Evolutionary conservation across 2,329 filamentous ascomycete genomes (phyloP), one percentile per base, ranked within the genome.

Genomic region (Colletotrichum sp.): DNA sequence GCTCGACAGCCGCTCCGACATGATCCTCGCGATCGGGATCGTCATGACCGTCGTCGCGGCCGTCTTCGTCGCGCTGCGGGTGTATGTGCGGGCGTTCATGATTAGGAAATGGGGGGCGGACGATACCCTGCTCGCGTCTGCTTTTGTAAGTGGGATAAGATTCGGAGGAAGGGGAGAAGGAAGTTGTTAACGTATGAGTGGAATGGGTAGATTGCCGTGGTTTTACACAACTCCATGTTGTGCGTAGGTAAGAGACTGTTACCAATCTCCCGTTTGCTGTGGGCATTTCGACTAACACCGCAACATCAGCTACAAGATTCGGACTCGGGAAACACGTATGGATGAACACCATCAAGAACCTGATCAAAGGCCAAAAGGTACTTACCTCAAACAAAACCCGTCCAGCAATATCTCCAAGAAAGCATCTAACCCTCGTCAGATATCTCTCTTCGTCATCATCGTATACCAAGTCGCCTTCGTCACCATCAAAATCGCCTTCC

Each of bases 401-500:
- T 1, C 6, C 13, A 9, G 4, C 12, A 32, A 26, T 8, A n/a
- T n/a, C 59, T 24, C 10, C n/a, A 21, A 52, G n/a, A 52, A 21
- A 52, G n/a, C 8, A 44, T 18, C 13, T 8, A 8, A 32, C 81
- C 81, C 9, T 2, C 4, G 7, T 24, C 15, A 81, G 84, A 64
- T 85, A 5, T 36, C 34, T 3, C 32, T 80, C 70, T 65, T 82
- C 28, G 77, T 80, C 16, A 80, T 84, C 34, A 68, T 84, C 18
- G 64, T 81, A 7, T 86, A 85, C 78, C 82, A 82, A 21, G 55
- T 78, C 21, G 78, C 80, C 59, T 79, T 85, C 9, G 36, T 79
- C 44, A 72, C 79, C 34, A 80, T 83, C 69, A 86, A 86, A 71
- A 79, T 83, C 59, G 81, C 84, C 6, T 83, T 86, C 52, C 78